Evolutionary conservation across 371 early-diverging fungal species (phyloP).

Genomic region (Conidiobolus coronatus): DNA sequence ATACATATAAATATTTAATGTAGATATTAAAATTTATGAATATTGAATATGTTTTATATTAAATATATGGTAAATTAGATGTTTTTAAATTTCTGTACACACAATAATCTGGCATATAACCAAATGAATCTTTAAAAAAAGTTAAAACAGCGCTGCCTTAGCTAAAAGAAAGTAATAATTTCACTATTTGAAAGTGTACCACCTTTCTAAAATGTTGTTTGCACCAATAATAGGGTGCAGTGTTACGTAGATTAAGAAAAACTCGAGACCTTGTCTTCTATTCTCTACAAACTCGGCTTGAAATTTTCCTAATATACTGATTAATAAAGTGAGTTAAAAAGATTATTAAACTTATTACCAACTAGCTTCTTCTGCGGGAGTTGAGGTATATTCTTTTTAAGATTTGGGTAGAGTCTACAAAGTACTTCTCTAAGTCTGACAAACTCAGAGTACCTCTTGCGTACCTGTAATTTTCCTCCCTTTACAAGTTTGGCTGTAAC

Average conservation of each 20-base stretch:
- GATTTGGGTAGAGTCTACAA: slow-evolving; percentile 13
- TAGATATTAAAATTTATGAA: too few relatives aligned
- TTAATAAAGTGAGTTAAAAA: neutral
- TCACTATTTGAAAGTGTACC: too few relatives aligned
- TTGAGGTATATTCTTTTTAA: slow-evolving; percentile 20
- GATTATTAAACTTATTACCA: slow-evolving; percentile 9
- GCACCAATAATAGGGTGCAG: slow-evolving; percentile 22
- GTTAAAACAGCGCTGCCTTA: too few relatives aligned
- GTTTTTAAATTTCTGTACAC: too few relatives aligned
- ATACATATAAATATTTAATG: too few relatives aligned
- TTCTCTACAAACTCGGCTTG: slow-evolving; percentile 24
- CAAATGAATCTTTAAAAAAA: too few relatives aligned
- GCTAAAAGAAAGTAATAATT: too few relatives aligned
- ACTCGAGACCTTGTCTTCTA: slow-evolving; percentile 24
- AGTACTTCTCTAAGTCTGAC: slow-evolving; percentile 19
- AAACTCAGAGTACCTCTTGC: slow-evolving; percentile 29
- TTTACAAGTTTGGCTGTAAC: slow-evolving; percentile 13
- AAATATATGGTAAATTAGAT: too few relatives aligned
- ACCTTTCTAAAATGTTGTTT: too few relatives aligned
- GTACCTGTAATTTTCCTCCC: slow-evolving; percentile 18
- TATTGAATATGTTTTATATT: too few relatives aligned
- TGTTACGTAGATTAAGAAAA: slow-evolving; percentile 24
- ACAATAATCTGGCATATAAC: too few relatives aligned
- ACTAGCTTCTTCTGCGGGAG: slow-evolving; percentile 27
- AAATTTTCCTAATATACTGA: slow-evolving; percentile 13